Evolutionary conservation across 495 filamentous ascomycete genomes (phyloP).

Genomic region (Penicillium psychrofluorescens): DNA sequence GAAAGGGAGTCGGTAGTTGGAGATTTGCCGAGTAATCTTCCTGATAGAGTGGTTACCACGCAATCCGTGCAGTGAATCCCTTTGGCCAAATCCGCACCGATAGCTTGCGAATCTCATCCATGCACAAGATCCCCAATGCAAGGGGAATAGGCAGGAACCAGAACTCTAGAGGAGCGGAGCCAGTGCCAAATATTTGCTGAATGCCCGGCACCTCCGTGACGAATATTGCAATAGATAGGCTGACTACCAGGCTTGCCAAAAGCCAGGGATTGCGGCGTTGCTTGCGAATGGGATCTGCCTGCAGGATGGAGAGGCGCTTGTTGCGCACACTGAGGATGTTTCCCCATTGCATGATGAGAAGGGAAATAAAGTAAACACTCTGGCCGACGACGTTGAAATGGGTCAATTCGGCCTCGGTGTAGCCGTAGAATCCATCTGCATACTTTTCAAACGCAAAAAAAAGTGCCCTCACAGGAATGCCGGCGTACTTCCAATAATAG

Average conservation of each 20-base stretch:
- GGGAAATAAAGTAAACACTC: constrained; percentile 63
- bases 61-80: constrained; percentile 30
- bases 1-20: no score
- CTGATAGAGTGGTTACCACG: constrained; percentile 27
- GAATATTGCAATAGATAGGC: constrained; percentile 43
- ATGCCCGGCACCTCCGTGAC: constrained; percentile 44
- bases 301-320: constrained; percentile 41
- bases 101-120: constrained; percentile 44
- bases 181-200: constrained; percentile 40
- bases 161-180: constrained; percentile 39
- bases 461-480: constrained; percentile 35
- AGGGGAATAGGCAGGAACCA: constrained; percentile 45
- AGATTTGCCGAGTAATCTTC: no score
- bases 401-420: constrained; percentile 29
- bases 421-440: constrained; percentile 41
- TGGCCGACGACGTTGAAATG: constrained; percentile 46
- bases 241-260: constrained; percentile 30
- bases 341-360: constrained; percentile 52
- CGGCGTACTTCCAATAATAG: constrained; percentile 37
- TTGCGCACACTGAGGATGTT: constrained; percentile 44
- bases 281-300: constrained; percentile 43
- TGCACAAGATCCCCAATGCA: constrained; percentile 38
- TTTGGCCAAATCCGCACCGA: constrained; percentile 37
- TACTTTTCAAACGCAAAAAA: constrained; percentile 42
- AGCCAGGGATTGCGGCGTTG: constrained; percentile 44